phyloP scores from a whole-genome alignment of 2,329 filamentous ascomycete genomes.

The Colletotrichum sp. region DNA sequence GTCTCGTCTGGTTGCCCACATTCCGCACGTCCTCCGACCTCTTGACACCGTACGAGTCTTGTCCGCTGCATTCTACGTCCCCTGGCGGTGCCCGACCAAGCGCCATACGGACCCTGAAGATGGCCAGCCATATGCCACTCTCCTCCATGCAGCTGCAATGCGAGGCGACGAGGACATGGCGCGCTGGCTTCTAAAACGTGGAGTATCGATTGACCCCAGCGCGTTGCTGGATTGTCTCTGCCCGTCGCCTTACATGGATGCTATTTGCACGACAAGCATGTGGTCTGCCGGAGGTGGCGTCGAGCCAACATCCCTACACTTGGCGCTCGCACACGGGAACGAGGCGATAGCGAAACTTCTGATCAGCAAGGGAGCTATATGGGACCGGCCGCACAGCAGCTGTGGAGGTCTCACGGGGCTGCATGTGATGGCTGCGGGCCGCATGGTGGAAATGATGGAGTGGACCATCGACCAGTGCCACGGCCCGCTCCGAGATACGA shows the following conservation, averaged over 20 bases:
- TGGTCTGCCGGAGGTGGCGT: not conserved
- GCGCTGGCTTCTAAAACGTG: not conserved
- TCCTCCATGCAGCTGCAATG: not conserved
- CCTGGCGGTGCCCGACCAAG: not conserved
- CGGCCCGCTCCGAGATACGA: not conserved
- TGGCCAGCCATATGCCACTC: not conserved
- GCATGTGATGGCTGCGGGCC: not conserved
- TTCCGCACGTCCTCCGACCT: not conserved
- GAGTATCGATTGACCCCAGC: not conserved
- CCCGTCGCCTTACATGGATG: not conserved
- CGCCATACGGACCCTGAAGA: not conserved
- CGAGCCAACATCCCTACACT: not conserved
- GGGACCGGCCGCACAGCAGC: not conserved
- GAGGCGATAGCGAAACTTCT: not conserved
- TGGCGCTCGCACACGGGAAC: not conserved
- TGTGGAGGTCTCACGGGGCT: not conserved
- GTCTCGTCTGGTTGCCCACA: not conserved
- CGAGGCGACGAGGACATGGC: not conserved
- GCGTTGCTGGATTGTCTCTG: not conserved
- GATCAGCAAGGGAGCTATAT: not conserved
- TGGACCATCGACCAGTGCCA: not conserved
- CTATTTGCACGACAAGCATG: not conserved
- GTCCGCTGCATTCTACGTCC: not conserved
- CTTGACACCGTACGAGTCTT: not conserved
- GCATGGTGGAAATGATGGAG: not conserved